These are phyloP conservation scores for Metarhizium brunneum DNA, from an alignment of 2,329 filamentous ascomycete genomes.

Conservation along the genomic window DNA sequence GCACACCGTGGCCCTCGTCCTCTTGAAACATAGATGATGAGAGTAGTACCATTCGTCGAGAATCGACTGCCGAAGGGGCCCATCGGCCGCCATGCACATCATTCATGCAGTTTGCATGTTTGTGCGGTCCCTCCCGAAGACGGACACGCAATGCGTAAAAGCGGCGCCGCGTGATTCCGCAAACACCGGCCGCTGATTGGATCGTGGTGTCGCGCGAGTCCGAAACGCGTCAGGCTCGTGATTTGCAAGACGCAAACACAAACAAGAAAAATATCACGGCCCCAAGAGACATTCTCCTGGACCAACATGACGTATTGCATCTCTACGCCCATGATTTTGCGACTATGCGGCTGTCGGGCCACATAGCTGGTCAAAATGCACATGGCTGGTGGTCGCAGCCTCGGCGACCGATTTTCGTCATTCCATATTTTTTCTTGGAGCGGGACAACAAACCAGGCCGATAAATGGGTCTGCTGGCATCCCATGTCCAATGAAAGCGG, in stretches of 20 bases:
- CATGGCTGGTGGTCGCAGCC: neutral
- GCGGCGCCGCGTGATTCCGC: neutral
- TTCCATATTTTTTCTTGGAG: neutral
- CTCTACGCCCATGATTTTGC: too few relatives aligned
- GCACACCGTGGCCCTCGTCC: neutral
- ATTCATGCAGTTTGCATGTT: neutral
- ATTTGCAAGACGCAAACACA: neutral
- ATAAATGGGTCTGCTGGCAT: too few relatives aligned
- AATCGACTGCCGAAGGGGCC: neutral
- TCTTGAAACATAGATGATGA: neutral
- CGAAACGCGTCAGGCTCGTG: neutral
- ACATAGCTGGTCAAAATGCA: neutral
- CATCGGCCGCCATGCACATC: constrained; percentile 1
- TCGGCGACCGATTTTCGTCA: neutral
- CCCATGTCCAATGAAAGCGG: constrained; percentile 4
- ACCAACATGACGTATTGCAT: too few relatives aligned
- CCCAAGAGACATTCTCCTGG: too few relatives aligned
- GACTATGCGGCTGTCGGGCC: neutral
- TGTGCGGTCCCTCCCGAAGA: neutral
- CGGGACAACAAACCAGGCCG: too few relatives aligned
- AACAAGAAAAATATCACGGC: neutral
- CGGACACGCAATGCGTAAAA: neutral
- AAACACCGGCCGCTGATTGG: neutral
- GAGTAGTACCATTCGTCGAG: neutral
- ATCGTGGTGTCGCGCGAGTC: neutral